Conservation (phyloP, 345 rosid genomes). For the Aethionema arabicum region DNA sequence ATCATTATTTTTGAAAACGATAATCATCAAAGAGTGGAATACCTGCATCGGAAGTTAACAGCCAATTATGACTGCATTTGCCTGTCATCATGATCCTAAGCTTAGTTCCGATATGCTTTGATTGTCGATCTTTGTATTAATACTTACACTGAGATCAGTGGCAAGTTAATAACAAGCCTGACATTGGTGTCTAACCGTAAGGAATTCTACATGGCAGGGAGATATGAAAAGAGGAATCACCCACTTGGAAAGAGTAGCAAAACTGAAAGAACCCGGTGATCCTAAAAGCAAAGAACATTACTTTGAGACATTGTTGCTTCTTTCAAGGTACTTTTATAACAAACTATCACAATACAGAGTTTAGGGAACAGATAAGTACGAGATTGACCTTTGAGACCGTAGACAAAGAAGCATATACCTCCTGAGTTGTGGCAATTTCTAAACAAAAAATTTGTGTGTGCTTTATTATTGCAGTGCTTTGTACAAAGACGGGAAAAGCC, state of each 20-base stretch:
- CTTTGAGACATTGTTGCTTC: conserved; percentile 62
- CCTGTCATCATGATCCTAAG: no score
- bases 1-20: conserved; percentile 4
- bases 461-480: conserved; percentile 50
- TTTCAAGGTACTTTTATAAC: conserved; percentile 52
- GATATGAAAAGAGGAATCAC: conserved; percentile 55
- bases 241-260: conserved; percentile 75
- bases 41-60: background rate
- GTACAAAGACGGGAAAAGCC: conserved; percentile 53
- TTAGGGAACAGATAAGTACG: background rate
- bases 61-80: background rate
- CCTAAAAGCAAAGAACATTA: conserved; percentile 64
- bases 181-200: background rate
- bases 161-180: background rate
- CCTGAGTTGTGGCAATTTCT: background rate
- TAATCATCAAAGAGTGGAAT: background rate
- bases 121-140: background rate
- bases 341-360: background rate
- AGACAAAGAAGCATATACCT: conserved; percentile 1
- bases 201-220: conserved; percentile 43
- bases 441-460: conserved; percentile 10
- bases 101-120: background rate
- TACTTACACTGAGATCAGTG: background rate
- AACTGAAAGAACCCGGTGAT: conserved; percentile 65
- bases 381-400: background rate